A percentile compares a stretch with the other conserved stretches of the same genome.
These are phyloP conservation scores for Emmonsia crescens DNA, from an alignment of 2,329 filamentous ascomycete genomes.

Conservation along the genomic window DNA sequence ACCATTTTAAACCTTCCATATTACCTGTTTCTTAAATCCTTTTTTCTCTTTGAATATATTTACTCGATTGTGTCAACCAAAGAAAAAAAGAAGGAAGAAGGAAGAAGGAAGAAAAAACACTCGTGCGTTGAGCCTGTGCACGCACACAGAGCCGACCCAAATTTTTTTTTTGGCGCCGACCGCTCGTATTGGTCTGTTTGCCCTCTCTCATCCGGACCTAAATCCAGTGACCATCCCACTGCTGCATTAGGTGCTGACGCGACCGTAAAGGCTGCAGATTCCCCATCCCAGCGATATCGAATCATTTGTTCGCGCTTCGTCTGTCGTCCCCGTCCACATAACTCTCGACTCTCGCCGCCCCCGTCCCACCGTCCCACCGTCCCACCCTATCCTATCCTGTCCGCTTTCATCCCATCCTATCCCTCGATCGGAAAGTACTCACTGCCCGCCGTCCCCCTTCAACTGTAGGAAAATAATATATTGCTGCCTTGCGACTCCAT, in stretches of 20 bases:
- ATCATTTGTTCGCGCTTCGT: constrained; percentile 23
- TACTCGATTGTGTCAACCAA: constrained; percentile 2
- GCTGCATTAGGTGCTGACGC: constrained; percentile 36
- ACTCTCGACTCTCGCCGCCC: neutral
- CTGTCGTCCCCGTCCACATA: neutral
- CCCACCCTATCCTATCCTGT: constrained; percentile 2
- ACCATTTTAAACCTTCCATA: neutral
- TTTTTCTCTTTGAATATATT: neutral
- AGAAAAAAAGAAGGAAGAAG: neutral
- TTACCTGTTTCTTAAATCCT: neutral
- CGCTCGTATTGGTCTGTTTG: constrained; percentile 5
- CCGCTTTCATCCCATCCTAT: constrained; percentile 10
- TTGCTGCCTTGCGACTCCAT: neutral
- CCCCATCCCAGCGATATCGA: constrained; percentile 24
- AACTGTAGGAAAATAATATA: neutral
- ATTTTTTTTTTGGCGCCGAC: constrained; percentile 3
- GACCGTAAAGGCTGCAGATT: constrained; percentile 30
- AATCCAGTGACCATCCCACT: constrained; percentile 7
- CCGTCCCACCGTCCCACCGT: too few relatives aligned
- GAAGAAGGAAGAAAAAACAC: too few relatives aligned
- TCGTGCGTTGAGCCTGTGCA: neutral
- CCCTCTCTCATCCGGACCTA: constrained; percentile 3
- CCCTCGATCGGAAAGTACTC: constrained; percentile 8
- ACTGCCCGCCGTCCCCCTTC: neutral
- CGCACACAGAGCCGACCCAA: neutral